These are phyloP conservation scores for Cystobasidium slooffiae DNA, from an alignment of 1,284 basidiomycete genomes.

Conservation along the genomic window DNA sequence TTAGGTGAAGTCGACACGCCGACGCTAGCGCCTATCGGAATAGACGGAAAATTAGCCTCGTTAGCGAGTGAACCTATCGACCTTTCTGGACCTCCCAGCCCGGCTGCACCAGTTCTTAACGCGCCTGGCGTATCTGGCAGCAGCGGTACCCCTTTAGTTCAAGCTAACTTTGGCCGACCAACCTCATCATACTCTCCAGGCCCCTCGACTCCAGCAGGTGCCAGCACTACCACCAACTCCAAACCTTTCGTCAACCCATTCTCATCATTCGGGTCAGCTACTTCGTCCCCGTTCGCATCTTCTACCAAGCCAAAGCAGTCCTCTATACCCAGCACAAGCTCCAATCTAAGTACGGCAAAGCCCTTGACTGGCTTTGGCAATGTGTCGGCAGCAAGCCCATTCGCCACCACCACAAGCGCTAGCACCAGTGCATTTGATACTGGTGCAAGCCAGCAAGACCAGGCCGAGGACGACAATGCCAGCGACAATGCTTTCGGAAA, in stretches of 20 bases:
- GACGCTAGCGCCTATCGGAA: not conserved
- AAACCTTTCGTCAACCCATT: constrained; percentile 41
- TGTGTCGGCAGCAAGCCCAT: constrained; percentile 30
- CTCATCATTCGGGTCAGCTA: constrained; percentile 31
- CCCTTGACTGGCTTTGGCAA: constrained; percentile 17
- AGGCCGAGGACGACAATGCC: not conserved
- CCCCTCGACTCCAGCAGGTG: not conserved
- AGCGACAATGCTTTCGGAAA: not conserved
- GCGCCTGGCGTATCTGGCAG: not conserved
- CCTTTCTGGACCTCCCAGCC: constrained; percentile 3
- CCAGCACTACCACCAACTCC: constrained; percentile 9
- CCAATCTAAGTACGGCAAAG: constrained; percentile 23
- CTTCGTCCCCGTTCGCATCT: constrained; percentile 41
- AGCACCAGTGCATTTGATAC: constrained; percentile 15
- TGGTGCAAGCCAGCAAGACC: not conserved
- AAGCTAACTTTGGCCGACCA: constrained; percentile 42
- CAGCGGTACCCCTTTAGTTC: constrained; percentile 11
- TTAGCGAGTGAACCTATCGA: not conserved
- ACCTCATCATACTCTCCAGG: constrained; percentile 25
- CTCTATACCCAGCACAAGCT: constrained; percentile 7
- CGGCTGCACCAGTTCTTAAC: constrained; percentile 23
- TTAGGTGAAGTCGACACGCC: constrained; percentile 19
- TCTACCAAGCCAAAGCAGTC: not conserved
- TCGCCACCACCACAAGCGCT: constrained; percentile 24
- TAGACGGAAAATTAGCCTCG: not conserved